phyloP scores from a whole-genome alignment of 805 yeast genomes.

The Wickerhamomyces canadensis region DNA sequence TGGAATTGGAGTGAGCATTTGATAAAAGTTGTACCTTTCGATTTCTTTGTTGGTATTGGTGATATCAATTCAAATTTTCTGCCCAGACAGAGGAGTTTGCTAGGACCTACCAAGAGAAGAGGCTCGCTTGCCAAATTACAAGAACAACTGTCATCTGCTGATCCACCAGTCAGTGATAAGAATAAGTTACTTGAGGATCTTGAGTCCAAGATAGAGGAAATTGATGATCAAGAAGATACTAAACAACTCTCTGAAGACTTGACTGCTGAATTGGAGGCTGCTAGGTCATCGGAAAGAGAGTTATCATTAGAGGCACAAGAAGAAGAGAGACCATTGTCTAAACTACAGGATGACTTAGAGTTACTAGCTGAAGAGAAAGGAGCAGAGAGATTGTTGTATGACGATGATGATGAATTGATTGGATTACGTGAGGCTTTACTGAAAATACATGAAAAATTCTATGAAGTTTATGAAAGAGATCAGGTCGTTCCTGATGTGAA shows the following conservation, averaged over 20 bases:
- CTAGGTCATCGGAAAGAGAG: constrained; percentile 47
- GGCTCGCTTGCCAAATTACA: constrained; percentile 53
- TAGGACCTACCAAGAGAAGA: constrained; percentile 61
- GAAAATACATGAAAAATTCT: constrained; percentile 65
- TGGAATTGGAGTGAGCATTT: constrained; percentile 96
- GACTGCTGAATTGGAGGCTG: constrained; percentile 25
- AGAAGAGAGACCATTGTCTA: constrained; percentile 79
- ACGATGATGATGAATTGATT: constrained; percentile 75
- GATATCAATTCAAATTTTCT: constrained; percentile 91
- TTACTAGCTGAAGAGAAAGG: constrained; percentile 12
- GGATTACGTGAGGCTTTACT: constrained; percentile 57
- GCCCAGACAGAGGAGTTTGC: constrained; percentile 62
- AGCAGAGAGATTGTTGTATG: constrained; percentile 46
- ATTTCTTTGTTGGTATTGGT: constrained; percentile 94
- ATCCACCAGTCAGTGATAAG: constrained; percentile 14
- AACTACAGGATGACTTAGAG: constrained; percentile 69
- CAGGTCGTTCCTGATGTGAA: constrained; percentile 60
- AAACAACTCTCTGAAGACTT: constrained; percentile 27
- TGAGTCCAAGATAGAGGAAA: constrained; percentile 23
- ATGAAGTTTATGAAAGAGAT: constrained; percentile 38
- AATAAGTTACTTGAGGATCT: constrained; percentile 26
- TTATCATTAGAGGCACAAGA: constrained; percentile 75
- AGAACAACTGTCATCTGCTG: constrained; percentile 31
- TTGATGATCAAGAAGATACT: constrained; percentile 27
- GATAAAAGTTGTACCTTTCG: constrained; percentile 90